These are phyloP conservation scores for Clavariopsis aquatica DNA, from an alignment of 495 filamentous ascomycete species.

Conservation along the genomic window DNA sequence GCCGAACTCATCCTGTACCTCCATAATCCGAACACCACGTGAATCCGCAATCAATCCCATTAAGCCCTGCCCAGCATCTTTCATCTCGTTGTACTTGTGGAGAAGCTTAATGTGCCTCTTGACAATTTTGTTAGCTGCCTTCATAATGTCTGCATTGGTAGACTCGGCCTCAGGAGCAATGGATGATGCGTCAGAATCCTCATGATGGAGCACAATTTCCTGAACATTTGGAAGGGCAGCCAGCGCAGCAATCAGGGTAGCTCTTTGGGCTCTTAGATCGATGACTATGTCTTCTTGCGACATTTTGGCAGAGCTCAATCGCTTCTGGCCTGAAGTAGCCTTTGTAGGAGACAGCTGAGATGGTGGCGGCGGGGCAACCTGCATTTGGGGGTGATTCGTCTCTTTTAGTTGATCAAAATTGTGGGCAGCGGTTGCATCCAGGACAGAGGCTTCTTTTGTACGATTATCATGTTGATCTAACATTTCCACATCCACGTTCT, in stretches of 20 bases:
- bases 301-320: neutral
- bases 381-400: neutral
- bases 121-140: conserved; percentile 51
- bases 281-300: conserved; percentile 19
- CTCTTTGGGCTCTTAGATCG: conserved; percentile 24
- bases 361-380: neutral
- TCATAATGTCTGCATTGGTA: conserved; percentile 32
- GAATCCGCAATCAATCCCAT: conserved; percentile 74
- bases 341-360: neutral
- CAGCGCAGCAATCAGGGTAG: conserved; percentile 27
- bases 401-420: neutral
- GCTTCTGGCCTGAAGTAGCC: neutral
- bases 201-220: conserved; percentile 5
- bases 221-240: conserved; percentile 23
- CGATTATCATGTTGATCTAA: neutral
- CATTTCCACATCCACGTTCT: neutral
- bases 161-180: conserved; percentile 22
- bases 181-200: conserved; percentile 6
- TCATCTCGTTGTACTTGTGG: conserved; percentile 78
- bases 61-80: conserved; percentile 70
- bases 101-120: conserved; percentile 67
- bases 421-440: neutral
- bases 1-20: conserved; percentile 62
- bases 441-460: neutral
- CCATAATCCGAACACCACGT: conserved; percentile 60